Base-by-base conservation (phyloP, 2,329 filamentous ascomycete species). In the Cercospora brassicicola region DNA sequence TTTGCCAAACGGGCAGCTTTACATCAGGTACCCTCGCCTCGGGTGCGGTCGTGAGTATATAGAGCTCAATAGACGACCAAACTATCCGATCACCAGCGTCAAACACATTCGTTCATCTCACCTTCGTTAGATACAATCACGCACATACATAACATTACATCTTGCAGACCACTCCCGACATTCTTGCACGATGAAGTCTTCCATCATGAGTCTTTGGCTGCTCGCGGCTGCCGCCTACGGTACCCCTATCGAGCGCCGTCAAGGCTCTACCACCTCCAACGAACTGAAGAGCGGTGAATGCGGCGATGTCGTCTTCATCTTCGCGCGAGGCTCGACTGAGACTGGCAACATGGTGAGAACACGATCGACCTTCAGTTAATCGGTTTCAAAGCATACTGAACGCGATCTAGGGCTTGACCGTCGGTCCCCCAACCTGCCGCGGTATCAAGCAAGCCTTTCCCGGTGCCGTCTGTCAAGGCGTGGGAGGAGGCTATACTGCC, bases 271-370 rank as follows among this genome's bases (percentile, higher is more conserved):
- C 28, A 72, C 70, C 28, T 69, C 65, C n/a, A 71, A 71, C 55
- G 72, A 76, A 36, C 67, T 76, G 59, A 33, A 62, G 36, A 53
- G 72, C 28, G 77, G 76, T n/a, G 72, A 64, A 51, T 85, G 83
- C 77, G 81, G 81, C 55, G 73, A 78, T 31, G 81, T 85, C 68
- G 87, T 84, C 9, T 78, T 88, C 67, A 83, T 88, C 72, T 87
- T 85, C 70, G 86, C 86, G n/a, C 83, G 86, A 13, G 86, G 86
- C 7, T 87, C 85, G 6, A 83, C 81, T 5, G 84, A 88, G 75
- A 33, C 69, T 0, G 85, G 85, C 45, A 87, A 86, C 72, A 83
- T 88, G 62, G 86, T 71, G 36, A 10, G 66, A 7, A 55, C 15
- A 59, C 23, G 23, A 23, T 23, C 23, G n/a, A 7, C 45, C 20